Evolutionary conservation across 495 filamentous ascomycete species (phyloP).

Genomic region (Podospora pseudoanserina): DNA sequence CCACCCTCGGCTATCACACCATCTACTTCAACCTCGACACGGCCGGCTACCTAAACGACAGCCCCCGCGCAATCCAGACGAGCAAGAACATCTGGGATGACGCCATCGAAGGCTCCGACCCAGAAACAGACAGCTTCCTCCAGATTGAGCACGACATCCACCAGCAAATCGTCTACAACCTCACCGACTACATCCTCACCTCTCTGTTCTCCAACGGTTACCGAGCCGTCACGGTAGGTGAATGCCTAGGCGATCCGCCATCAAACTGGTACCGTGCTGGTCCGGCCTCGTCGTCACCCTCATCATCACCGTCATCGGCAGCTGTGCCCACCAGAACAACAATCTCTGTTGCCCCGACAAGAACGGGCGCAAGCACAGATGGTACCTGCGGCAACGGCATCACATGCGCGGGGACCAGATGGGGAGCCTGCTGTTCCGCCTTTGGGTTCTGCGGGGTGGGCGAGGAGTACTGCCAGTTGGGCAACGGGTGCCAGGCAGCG

Average conservation of each 20-base stretch:
- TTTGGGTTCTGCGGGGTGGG: constrained; percentile 38
- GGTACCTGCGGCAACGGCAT: constrained; percentile 43
- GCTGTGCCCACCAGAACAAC: constrained; percentile 10
- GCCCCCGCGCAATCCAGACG: constrained; percentile 56
- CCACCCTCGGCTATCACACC: constrained; percentile 69
- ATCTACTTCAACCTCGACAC: constrained; percentile 77
- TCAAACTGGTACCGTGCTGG: constrained; percentile 66
- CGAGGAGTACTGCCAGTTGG: constrained; percentile 34
- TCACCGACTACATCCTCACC: constrained; percentile 70
- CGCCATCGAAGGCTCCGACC: constrained; percentile 47
- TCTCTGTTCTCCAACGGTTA: constrained; percentile 57
- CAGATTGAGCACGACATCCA: constrained; percentile 80
- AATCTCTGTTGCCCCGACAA: constrained; percentile 8
- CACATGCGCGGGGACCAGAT: constrained; percentile 41
- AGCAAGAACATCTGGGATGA: constrained; percentile 70
- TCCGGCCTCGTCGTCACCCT: constrained; percentile 8
- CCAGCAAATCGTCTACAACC: constrained; percentile 68
- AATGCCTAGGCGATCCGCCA: constrained; percentile 66
- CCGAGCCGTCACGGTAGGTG: constrained; percentile 64
- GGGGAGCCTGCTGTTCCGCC: constrained; percentile 42
- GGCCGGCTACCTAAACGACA: constrained; percentile 67
- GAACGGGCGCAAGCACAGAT: constrained; percentile 23
- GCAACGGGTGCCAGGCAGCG: constrained; percentile 36
- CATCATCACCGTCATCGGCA: constrained; percentile 7
- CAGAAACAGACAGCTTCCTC: constrained; percentile 51